Conservation (phyloP, 2,329 filamentous ascomycete species). For the Cercospora janseana region DNA sequence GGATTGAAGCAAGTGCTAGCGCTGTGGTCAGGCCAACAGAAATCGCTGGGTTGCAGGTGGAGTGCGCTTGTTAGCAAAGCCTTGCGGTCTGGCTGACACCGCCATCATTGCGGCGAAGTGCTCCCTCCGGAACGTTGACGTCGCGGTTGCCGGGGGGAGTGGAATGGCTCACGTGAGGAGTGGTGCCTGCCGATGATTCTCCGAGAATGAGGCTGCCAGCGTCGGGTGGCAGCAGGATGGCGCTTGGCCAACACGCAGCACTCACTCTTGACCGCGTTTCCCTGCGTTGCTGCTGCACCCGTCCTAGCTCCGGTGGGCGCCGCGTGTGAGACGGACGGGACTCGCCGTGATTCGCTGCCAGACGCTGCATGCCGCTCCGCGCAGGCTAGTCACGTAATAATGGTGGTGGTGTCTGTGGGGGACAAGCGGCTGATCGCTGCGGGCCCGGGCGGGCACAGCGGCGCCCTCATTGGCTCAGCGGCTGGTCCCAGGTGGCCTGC, state of each 20-base stretch:
- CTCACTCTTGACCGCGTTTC: conserved; percentile 2
- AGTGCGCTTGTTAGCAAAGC: not conserved
- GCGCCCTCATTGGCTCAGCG: too few species aligned
- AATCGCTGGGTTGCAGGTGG: not conserved
- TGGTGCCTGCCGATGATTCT: not conserved
- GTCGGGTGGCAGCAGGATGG: conserved; percentile 17
- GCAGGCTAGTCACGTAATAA: too few species aligned
- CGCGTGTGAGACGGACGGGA: not conserved
- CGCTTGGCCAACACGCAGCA: too few species aligned
- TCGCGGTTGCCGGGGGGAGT: not conserved
- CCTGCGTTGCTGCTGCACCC: not conserved
- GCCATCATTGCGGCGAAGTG: too few species aligned
- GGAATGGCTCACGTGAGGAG: not conserved
- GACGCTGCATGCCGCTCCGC: too few species aligned
- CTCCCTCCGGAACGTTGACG: too few species aligned
- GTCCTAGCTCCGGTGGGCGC: not conserved
- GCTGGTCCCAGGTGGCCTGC: too few species aligned
- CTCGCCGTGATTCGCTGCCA: not conserved
- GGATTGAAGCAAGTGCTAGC: conserved; percentile 16
- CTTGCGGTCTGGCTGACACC: not conserved
- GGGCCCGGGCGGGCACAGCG: too few species aligned
- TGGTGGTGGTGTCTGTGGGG: too few species aligned
- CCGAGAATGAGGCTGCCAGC: conserved; percentile 8
- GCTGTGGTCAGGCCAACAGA: not conserved
- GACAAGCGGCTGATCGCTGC: too few species aligned